Base-by-base conservation (phyloP, 2,329 filamentous ascomycete genomes). In the Akanthomyces muscarius region DNA sequence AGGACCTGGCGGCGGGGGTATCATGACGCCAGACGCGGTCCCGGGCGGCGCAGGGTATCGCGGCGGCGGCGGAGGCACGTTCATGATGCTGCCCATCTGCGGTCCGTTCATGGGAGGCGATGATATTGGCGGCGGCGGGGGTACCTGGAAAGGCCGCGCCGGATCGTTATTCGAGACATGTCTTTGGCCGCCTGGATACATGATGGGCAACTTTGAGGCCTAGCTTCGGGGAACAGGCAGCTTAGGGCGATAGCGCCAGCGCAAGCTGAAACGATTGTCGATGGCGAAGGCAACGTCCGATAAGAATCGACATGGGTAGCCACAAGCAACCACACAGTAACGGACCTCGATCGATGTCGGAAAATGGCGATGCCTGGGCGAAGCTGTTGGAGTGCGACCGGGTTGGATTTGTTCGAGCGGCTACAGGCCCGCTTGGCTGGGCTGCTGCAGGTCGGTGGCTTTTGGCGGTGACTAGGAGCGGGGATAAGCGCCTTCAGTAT, bases 61-160 rank as follows among this genome's bases (percentile, higher is more conserved):
- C 54, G 81, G 83, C 11, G 83, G 83, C 30, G 84, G 84, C 23
- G 83, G 83, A 11, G 83, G 83, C 54, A 85, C 76, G 65, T 75
- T 75, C 75, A 81, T 78, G 69, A 81, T 80, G 65, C 71, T 77
- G 70, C 74, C 78, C 66, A 83, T 76, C 64, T 77, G 76, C 28
- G 75, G 73, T 53, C 71, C 76, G 47, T 68, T 61, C 69, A 77
- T 76, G 54, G 81, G 82, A 56, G 80, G 78, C 30, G 82, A 80
- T 75, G 82, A 80, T 76, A 85, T 81, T 61, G 83, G 83, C 67
- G 83, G 83, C 62, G 83, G 83, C 61, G 82, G 83, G 53, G 82
- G 83, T 66, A 86, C 76, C 69, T 81, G 81, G 70, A 81, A 86
- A 53, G 81, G 73, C 72, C 83, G 80, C 66, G 79, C 75, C 65